Base-by-base conservation (phyloP, 177 flowering plant species). In the Vitis hybrid region DNA sequence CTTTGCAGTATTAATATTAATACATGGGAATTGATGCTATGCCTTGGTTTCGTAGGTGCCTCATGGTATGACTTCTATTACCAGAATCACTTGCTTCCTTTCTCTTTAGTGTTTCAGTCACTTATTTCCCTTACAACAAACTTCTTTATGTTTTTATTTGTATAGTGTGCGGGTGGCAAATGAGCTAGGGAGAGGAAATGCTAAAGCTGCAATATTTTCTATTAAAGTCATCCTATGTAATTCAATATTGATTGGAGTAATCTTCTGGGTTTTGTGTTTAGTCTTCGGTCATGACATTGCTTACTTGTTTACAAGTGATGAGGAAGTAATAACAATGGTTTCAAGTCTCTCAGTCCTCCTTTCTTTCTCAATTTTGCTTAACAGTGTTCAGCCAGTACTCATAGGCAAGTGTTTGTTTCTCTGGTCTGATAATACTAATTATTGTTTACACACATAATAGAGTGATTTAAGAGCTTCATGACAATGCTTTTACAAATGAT, bases 111-210 rank as follows among this genome's bases (percentile, higher is more conserved):
- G 34, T 51, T 13, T 13, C 6, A 11, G 56, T 49, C 1, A 23
- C 26, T 2, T 39, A 39, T 39, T 6, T 39, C 48, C 48, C 9
- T 39, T 39, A 39, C 48, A 39, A 39, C 48, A 1, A 39, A 39
- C 9, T 39, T 39, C 48, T 7, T 39, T 32, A 11, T 17, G 0
- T 62, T 39, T 60, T 56, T 17, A 32, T 49, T 64, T 11, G 11
- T 69, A 2, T 64, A 83, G 86, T 14, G 86, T 83, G 15, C 64
- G 86, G 7, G 83, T 81, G 1, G 71, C 87, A n/a, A 88, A 88
- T 74, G 92, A 84, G 67, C 66, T 88, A 49, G 91, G 89, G 13
- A 78, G 74, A 69, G 87, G 91, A 32, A 65, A 80, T 70, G 86
- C 79, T 0, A 65, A 75, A n/a, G 89, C 88, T 7, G 84, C 74